These are phyloP conservation scores for Pistacia vera DNA, from an alignment of 345 rosid genomes.

Conservation along the genomic window DNA sequence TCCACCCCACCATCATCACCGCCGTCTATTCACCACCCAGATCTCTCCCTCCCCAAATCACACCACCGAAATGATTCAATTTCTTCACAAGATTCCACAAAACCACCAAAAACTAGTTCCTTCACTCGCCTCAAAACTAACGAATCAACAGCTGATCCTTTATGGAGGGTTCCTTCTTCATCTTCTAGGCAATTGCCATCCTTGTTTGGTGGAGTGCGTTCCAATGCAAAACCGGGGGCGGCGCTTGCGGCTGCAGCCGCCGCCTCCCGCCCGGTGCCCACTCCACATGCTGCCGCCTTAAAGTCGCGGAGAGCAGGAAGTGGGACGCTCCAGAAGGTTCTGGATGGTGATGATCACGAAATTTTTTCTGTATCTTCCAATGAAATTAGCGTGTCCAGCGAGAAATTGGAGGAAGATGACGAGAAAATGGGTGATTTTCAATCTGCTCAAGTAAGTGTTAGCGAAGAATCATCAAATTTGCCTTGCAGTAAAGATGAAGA, in stretches of 20 bases:
- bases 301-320: slow-evolving; percentile 76
- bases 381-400: slow-evolving; percentile 31
- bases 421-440: slow-evolving; percentile 35
- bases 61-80: slow-evolving; percentile 24
- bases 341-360: slow-evolving; percentile 47
- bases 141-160: slow-evolving; percentile 31
- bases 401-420: slow-evolving; percentile 27
- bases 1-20: slow-evolving; percentile 59
- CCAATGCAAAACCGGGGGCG: slow-evolving; percentile 91
- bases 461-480: slow-evolving; percentile 20
- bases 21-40: slow-evolving; percentile 24
- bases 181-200: slow-evolving; percentile 67
- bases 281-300: slow-evolving; percentile 90
- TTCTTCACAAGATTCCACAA: slow-evolving; percentile 32
- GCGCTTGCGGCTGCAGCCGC: slow-evolving; percentile 96
- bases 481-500: slow-evolving; percentile 23
- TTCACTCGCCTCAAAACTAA: slow-evolving; percentile 32
- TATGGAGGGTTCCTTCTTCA: slow-evolving; percentile 46
- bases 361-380: slow-evolving; percentile 33
- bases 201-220: slow-evolving; percentile 72
- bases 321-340: slow-evolving; percentile 33
- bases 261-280: slow-evolving; percentile 77
- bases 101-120: slow-evolving; percentile 21
- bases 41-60: slow-evolving; percentile 33
- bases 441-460: slow-evolving; percentile 19